Base-by-base conservation (phyloP, 2,329 filamentous ascomycete species). In the Parafenestella ontariensis region DNA sequence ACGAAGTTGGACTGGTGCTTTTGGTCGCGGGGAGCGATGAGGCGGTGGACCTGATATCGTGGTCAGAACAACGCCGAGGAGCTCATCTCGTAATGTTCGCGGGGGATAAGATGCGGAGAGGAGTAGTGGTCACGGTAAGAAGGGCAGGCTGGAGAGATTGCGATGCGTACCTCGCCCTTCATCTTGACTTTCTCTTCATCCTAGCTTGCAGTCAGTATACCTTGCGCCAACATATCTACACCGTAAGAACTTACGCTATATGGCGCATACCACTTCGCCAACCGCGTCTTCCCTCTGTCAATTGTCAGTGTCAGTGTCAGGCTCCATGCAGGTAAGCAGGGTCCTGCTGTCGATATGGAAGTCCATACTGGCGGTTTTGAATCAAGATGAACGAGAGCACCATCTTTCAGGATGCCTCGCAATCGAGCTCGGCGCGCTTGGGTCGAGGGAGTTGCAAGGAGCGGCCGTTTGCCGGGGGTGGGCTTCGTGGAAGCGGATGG, bases 1-100 rank as follows among this genome's bases (percentile, higher is more conserved):
- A 99, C 95, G 73, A 99, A 99, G 82, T 99, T 99, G 80, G 92
- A 96, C 77, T 99, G 95, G 83, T 99, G 96, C 76, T 99, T 99
- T 76, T 99, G 95, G 79, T 99, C 95, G 73, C 95, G 91, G 6
- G 95, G 95, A 0, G 95, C 95, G 58, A 99, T 94, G 66, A 99
- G 92, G 60, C 95, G 93, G 83, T 99, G 95, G 69, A 98, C 91
- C 89, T 92, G 68, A n/a, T 46, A n/a, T 2, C 2, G 18, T 44
- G 20, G 46, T 50, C 41, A 49, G 47, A 21, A 13, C 23, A 10
- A 21, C 36, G 6, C 5, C 20, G 7, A 9, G 13, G 18, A 3
- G 36, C 5, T 21, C n/a, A n/a, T n/a, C n/a, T n/a, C n/a, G n/a
- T n/a, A n/a, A n/a, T n/a, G n/a, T n/a, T n/a, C n/a, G 37, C 48